Base-by-base conservation (phyloP, 441 rosid genomes). In the Iberis amara region DNA sequence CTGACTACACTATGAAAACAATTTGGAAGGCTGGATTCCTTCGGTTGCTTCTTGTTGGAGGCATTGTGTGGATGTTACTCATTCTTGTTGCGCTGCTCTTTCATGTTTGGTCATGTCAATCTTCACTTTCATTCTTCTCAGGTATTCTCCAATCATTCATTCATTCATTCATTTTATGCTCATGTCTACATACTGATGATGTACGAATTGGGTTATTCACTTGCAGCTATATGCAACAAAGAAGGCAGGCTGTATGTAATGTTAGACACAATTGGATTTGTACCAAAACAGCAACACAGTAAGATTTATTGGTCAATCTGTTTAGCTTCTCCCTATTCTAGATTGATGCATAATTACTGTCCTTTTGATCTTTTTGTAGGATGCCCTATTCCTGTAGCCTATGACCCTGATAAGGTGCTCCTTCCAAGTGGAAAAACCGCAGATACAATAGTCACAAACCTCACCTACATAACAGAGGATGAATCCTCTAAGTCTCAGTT, bases 101-200 rank as follows among this genome's bases (percentile, higher is more conserved):
- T 71, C 99, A 86, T 59, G 63, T 89, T 44, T 89, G 96, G 95
- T 82, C 96, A 49, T 89, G 94, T 61, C 94, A 82, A 42, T 79
- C 97, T 71, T 78, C 94, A 0, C 56, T 74, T 31, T 58, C 81
- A 8, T 78, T 86, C 75, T 72, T 92, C 64, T 80, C 98, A 74
- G 96, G 98, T 91, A 5, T 46, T 21, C 37, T 36, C 27, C 27
- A 24, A 24, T 24, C 27, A n/a, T 24, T 24, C 27, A 24, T n/a
- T n/a, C 21, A 18, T 18, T 18, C 21, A 1, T 18, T 18, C 21
- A 18, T 18, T 18, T 18, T 18, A 18, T 18, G 21, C 21, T 18
- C 21, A 18, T 18, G 21, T 18, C 21, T 18, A 18, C 21, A 18
- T 18, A 18, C 21, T 18, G 21, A n/a, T 53, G n/a, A 41, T 42